phyloP scores from a whole-genome alignment of 2,329 filamentous ascomycete species.

The Xenosphaeropsis pyriputrescens region DNA sequence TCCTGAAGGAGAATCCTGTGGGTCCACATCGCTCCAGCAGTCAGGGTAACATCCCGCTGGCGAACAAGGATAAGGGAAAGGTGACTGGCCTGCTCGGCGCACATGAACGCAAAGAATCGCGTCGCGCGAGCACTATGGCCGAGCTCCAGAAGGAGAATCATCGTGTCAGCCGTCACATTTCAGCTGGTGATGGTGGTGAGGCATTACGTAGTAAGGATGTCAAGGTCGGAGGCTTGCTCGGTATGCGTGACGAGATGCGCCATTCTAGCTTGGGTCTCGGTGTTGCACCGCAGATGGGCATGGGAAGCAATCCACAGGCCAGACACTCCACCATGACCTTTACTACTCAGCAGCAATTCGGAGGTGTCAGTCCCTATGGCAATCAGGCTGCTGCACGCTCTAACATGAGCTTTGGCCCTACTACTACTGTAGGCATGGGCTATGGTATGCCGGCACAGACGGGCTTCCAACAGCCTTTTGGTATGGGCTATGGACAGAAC shows the following conservation, averaged over 20 bases:
- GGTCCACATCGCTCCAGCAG: constrained; percentile 29
- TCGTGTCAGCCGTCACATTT: constrained; percentile 11
- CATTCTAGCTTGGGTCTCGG: not conserved
- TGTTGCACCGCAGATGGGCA: not conserved
- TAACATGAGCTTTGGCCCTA: not conserved
- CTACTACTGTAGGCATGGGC: not conserved
- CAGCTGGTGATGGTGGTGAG: constrained; percentile 3
- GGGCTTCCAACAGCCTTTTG: not conserved
- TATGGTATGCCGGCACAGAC: no score
- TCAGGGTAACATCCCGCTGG: constrained; percentile 4
- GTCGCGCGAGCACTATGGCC: constrained; percentile 11
- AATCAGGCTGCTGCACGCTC: not conserved
- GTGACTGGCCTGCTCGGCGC: constrained; percentile 13
- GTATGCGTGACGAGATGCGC: not conserved
- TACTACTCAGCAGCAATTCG: no score
- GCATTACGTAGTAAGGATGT: no score
- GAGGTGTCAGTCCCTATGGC: not conserved
- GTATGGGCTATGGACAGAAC: constrained; percentile 4
- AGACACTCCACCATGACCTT: not conserved
- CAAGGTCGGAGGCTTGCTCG: no score
- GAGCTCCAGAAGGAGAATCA: constrained; percentile 9
- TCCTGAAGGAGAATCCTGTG: constrained; percentile 21
- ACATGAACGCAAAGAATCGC: constrained; percentile 12
- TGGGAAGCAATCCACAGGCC: not conserved
- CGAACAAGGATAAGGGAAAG: constrained; percentile 8